Base-by-base conservation (phyloP, 352 stramenopile genomes). In the Paralagenidium karlingii region DNA sequence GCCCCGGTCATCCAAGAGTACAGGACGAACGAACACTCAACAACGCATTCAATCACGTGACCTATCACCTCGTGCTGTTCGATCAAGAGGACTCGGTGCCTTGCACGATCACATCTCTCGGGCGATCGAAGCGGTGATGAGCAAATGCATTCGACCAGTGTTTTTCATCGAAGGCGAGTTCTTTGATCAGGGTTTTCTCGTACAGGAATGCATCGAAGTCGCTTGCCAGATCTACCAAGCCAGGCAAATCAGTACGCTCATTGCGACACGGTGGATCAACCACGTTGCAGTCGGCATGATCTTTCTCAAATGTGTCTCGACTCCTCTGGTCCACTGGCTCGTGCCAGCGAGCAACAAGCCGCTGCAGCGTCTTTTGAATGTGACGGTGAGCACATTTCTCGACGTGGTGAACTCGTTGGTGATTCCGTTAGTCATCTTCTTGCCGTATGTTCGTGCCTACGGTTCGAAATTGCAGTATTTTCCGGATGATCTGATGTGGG, bases 181-280 rank as follows among this genome's bases (percentile, higher is more conserved):
- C n/a, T n/a, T n/a, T n/a, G n/a, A n/a, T n/a, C n/a, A n/a, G n/a
- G n/a, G n/a, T n/a, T n/a, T n/a, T n/a, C n/a, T n/a, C n/a, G n/a
- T n/a, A n/a, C n/a, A n/a, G n/a, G n/a, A n/a, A n/a, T n/a, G n/a
- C n/a, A n/a, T 55, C 21, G 42, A 63, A 21, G 27, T 63, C 13
- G 39, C 34, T 8, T 16, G 53, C n/a, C 54, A 63, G 37, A 46
- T 42, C 12, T 62, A 45, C 41, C 53, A 62, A 31, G 38, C 37
- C 12, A 40, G 32, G 44, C 55, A 55, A 7, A 22, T 58, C 5
- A 55, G 40, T 24, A 20, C 32, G 2, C 19, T 55, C 15, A 31
- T 63, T n/a, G 29, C 41, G 7, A 45, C 22, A 3, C 9, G 18
- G 8, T 44, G 40, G 40, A 45, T 63, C 37, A 63, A 63, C 27